phyloP scores from a whole-genome alignment of 2,329 filamentous ascomycete species.

The Phaeosphaeria sp. region DNA sequence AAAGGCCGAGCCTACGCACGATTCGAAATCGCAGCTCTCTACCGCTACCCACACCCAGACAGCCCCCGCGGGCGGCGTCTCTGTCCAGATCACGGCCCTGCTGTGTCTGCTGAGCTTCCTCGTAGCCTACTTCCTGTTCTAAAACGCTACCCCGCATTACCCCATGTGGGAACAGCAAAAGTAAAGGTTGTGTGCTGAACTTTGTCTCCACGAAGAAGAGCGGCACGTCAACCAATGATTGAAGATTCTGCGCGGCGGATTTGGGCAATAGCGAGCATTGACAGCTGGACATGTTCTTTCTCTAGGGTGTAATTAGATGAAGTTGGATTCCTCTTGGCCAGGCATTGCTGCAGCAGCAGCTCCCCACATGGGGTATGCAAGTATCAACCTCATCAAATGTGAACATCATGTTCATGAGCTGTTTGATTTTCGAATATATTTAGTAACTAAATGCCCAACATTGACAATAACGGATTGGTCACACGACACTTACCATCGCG shows the following conservation, averaged over 20 bases:
- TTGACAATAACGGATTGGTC: not conserved
- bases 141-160: constrained; percentile 47
- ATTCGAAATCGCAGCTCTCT: constrained; percentile 58
- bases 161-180: constrained; percentile 23
- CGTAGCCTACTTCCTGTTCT: constrained; percentile 96
- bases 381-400: constrained; percentile 42
- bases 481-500: not conserved
- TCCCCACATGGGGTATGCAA: constrained; percentile 24
- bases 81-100: constrained; percentile 81
- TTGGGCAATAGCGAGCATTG: not conserved
- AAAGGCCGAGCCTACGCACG: constrained; percentile 66
- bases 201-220: constrained; percentile 22
- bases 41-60: constrained; percentile 59
- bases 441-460: not conserved
- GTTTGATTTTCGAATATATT: not conserved
- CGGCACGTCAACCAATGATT: not conserved
- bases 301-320: constrained; percentile 25
- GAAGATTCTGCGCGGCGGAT: not conserved
- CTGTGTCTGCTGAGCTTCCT: constrained; percentile 91
- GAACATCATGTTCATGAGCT: constrained; percentile 7
- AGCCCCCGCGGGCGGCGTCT: constrained; percentile 74
- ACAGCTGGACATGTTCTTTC: constrained; percentile 14
- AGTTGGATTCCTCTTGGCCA: constrained; percentile 28
- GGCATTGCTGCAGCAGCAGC: constrained; percentile 21
- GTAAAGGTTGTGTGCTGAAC: constrained; percentile 1